Evolutionary conservation across 192 early-diverging fungal species (phyloP), one percentile per base, ranked within the genome.

Genomic region (Funneliformis geosporum): DNA sequence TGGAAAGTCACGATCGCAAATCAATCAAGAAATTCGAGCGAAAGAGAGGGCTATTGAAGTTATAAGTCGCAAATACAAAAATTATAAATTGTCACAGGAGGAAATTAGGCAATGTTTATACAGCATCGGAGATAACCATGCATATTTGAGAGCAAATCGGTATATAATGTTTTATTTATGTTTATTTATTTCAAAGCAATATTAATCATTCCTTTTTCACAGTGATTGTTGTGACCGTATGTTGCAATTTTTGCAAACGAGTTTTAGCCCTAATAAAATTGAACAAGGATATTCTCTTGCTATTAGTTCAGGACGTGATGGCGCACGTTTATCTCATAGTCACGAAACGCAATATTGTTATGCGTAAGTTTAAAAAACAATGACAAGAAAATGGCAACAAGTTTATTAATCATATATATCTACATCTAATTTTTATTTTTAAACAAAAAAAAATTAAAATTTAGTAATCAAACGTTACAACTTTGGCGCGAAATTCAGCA

Each of bases 61-160:
- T 16, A 85, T 99, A 74, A 93, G 93, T 78, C 87, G 89, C 59
- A 93, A 94, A 59, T 98, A 97, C 77, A 86, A 81, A 28, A 65
- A 79, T 8, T 33, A 67, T 38, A 83, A 87, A 8, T 84, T 95
- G 44, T 80, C 89, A 5, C 81, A 84, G 1, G 95, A 96, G 42
- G 89, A 87, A 59, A 94, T 99, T 78, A 85, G 87, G 47, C 91
- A 91, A 72, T 97, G 96, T 79, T 87, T 99, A 23, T 97, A 99
- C 84, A 95, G 93, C 70, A 98, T 99, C 81, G 98, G 98, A 71
- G 98, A 99, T 80, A 99, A 99, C 83, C 94, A 99, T 85, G 91
- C 94, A 40, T 99, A 95, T 85, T 85, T 99, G 83, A 85, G 96
- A 68, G 90, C 89, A 60, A 94, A 92, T 80, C 89, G 88, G 86